Conservation (phyloP, 352 stramenopile species). For the Globisporangium radiosum region DNA sequence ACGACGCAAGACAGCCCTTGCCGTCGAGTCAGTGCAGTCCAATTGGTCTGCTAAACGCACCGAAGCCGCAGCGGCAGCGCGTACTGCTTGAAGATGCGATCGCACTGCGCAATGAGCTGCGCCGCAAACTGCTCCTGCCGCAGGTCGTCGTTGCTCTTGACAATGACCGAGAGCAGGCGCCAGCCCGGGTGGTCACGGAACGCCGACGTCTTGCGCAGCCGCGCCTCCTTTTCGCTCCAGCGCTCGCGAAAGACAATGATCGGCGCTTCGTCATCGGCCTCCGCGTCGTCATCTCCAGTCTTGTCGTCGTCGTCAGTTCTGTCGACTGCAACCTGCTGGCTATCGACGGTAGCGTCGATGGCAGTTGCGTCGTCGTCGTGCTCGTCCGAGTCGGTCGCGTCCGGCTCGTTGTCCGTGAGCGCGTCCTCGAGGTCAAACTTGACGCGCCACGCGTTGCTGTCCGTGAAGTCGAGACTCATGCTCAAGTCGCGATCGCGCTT, state of each 20-base stretch:
- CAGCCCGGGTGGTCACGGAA: slow-evolving; percentile 53
- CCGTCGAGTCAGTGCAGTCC: no score
- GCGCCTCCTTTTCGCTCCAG: slow-evolving; percentile 70
- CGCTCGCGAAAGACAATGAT: slow-evolving; percentile 81
- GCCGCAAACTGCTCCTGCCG: slow-evolving; percentile 97
- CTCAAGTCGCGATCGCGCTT: slow-evolving; percentile 48
- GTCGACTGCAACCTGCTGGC: no score
- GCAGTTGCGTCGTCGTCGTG: slow-evolving; percentile 35
- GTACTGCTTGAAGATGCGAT: slow-evolving; percentile 94
- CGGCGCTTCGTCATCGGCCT: slow-evolving; percentile 36
- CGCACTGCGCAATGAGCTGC: slow-evolving; percentile 94
- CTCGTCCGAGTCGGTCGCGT: slow-evolving; percentile 14
- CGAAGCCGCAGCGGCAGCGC: slow-evolving; percentile 89
- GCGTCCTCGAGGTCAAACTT: slow-evolving; percentile 73
- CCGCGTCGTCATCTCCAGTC: slow-evolving; percentile 19
- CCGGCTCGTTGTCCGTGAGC: slow-evolving; percentile 40
- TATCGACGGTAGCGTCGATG: background rate
- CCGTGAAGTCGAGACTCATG: slow-evolving; percentile 67
- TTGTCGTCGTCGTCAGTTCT: slow-evolving; percentile 5
- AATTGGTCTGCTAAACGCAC: slow-evolving; percentile 24
- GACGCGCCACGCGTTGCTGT: slow-evolving; percentile 59
- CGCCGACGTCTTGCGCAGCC: slow-evolving; percentile 48
- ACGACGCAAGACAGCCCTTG: no score
- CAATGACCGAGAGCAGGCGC: slow-evolving; percentile 88
- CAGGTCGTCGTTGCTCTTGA: slow-evolving; percentile 98